phyloP scores from a whole-genome alignment of 2,329 filamentous ascomycete genomes.

The Cadophora luteo-olivacea region DNA sequence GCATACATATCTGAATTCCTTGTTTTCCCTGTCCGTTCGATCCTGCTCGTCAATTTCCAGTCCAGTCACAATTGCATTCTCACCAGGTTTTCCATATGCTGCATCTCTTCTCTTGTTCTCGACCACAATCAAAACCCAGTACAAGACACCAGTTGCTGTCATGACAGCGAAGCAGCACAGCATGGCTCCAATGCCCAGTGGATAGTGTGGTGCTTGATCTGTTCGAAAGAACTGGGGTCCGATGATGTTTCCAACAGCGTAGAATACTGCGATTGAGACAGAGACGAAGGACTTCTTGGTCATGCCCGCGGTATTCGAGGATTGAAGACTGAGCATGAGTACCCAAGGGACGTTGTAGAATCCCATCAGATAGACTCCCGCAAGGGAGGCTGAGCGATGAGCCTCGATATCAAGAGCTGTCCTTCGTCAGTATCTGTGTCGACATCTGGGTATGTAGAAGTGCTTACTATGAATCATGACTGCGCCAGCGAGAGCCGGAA shows the following conservation, averaged over 20 bases:
- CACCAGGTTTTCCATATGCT: background rate
- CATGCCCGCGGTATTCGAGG: constrained; percentile 7
- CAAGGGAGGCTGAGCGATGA: background rate
- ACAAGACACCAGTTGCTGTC: constrained; percentile 4
- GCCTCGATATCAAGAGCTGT: constrained; percentile 7
- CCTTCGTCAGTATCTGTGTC: background rate
- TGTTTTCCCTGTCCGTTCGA: background rate
- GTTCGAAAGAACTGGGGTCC: constrained; percentile 11
- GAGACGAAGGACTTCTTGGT: constrained; percentile 13
- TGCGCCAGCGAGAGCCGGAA: constrained; percentile 7
- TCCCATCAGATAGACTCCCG: constrained; percentile 2
- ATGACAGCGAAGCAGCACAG: constrained; percentile 10
- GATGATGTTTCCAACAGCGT: constrained; percentile 8
- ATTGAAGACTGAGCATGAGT: constrained; percentile 3
- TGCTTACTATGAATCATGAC: constrained; percentile 10
- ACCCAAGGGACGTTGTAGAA: constrained; percentile 16
- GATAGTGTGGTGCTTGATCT: background rate
- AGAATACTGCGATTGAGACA: constrained; percentile 8
- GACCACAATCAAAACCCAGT: background rate
- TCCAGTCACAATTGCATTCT: constrained; percentile 1
- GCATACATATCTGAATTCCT: constrained; percentile 9
- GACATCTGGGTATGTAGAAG: background rate
- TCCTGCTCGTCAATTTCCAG: constrained; percentile 6
- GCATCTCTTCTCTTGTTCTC: constrained; percentile 6
- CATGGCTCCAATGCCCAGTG: constrained; percentile 10